Percentiles rank a stretch among this genome's conserved stretches.
Conservation (phyloP, 495 filamentous ascomycete species). For the Hyaloscypha hepaticicola region DNA sequence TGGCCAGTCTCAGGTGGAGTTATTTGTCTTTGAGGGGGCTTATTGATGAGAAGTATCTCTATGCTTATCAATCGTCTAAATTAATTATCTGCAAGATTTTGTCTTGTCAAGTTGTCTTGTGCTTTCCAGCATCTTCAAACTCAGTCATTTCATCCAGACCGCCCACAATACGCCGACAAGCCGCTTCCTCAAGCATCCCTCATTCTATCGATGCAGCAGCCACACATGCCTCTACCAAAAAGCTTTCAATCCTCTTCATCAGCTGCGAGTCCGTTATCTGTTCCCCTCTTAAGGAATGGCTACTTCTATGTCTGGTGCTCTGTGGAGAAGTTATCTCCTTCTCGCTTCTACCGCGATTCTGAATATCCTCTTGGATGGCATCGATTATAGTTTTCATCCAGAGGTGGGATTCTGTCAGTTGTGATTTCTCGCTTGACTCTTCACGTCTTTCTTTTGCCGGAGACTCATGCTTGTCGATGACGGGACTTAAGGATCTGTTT, state of each 20-base stretch:
- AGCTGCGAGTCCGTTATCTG: neutral
- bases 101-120: neutral
- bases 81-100: neutral
- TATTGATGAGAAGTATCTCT: neutral
- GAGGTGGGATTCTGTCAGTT: neutral
- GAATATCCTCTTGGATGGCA: neutral
- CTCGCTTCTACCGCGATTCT: neutral
- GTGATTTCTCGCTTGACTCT: neutral
- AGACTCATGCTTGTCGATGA: neutral
- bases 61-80: no score
- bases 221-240: neutral
- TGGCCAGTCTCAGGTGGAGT: neutral
- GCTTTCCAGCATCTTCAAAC: neutral
- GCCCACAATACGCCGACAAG: no score
- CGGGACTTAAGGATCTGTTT: neutral
- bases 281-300: neutral
- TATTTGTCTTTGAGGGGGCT: neutral
- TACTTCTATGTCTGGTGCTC: neutral
- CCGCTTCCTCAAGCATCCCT: no score
- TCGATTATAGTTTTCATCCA: neutral
- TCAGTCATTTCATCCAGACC: neutral
- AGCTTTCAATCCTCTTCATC: neutral
- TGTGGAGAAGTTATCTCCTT: no score
- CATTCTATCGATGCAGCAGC: neutral
- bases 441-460: neutral